phyloP scores from a whole-genome alignment of 2,329 filamentous ascomycete species.

The Teratosphaeria viscida region DNA sequence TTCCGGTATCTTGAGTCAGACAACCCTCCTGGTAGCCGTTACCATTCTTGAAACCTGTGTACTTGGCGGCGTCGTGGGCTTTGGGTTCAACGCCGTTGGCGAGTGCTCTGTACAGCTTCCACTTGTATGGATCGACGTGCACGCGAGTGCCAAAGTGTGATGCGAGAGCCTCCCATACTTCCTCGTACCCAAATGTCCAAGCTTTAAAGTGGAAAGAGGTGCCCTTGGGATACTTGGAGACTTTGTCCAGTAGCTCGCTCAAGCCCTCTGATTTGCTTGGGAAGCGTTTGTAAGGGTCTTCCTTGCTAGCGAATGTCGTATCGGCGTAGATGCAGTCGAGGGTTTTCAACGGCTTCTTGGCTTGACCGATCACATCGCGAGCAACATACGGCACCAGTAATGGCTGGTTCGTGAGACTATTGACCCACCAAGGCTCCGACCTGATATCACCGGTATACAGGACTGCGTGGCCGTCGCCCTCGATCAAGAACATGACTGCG shows the following conservation, averaged over 20 bases:
- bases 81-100: slow-evolving; percentile 30
- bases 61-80: slow-evolving; percentile 51
- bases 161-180: slow-evolving; percentile 77
- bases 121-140: slow-evolving; percentile 75
- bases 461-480: slow-evolving; percentile 59
- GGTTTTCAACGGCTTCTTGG: slow-evolving; percentile 42
- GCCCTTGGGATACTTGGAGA: slow-evolving; percentile 56
- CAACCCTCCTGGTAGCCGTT: slow-evolving; percentile 62
- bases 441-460: slow-evolving; percentile 86
- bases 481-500: slow-evolving; percentile 85
- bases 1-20: slow-evolving; percentile 50
- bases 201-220: slow-evolving; percentile 76
- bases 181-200: slow-evolving; percentile 91
- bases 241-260: slow-evolving; percentile 58
- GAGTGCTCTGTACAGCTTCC: slow-evolving; percentile 57
- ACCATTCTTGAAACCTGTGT: slow-evolving; percentile 65
- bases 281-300: slow-evolving; percentile 41
- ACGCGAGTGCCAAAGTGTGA: slow-evolving; percentile 59
- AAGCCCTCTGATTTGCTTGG: slow-evolving; percentile 64
- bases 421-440: slow-evolving; percentile 79
- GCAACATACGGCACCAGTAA: slow-evolving; percentile 57
- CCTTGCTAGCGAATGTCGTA: slow-evolving; percentile 59
- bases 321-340: slow-evolving; percentile 83
- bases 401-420: slow-evolving; percentile 60
- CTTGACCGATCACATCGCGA: not conserved